Conservation (phyloP, 441 rosid genomes). For the Croton laevigatus region DNA sequence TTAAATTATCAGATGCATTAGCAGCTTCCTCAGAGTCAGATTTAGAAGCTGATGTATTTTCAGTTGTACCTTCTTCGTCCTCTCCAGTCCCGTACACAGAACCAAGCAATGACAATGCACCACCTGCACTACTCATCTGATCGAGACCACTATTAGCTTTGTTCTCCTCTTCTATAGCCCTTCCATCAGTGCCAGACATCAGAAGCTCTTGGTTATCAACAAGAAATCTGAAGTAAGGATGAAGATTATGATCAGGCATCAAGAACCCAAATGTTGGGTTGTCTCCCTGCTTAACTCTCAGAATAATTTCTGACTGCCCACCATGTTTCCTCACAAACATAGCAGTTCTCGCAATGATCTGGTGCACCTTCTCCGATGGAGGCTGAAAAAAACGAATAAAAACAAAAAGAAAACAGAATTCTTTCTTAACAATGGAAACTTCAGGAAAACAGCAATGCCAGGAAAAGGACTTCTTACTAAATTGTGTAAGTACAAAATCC, state of each 20-base stretch:
- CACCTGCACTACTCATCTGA: constrained; percentile 38
- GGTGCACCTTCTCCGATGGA: constrained; percentile 86
- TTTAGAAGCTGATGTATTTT: constrained; percentile 31
- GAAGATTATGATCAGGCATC: constrained; percentile 91
- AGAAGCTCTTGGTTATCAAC: constrained; percentile 84
- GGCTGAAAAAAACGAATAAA: constrained; percentile 55
- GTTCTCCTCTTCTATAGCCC: constrained; percentile 45
- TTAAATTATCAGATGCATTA: constrained; percentile 30
- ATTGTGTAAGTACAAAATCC: constrained; percentile 30
- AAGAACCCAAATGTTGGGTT: constrained; percentile 94
- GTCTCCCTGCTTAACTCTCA: constrained; percentile 98
- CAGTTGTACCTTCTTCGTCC: constrained; percentile 66
- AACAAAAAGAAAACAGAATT: constrained; percentile 19
- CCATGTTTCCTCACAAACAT: constrained; percentile 82
- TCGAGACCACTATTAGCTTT: constrained; percentile 31
- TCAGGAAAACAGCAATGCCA: constrained; percentile 18
- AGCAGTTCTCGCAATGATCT: constrained; percentile 87
- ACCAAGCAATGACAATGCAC: constrained; percentile 91
- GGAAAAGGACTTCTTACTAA: constrained; percentile 26
- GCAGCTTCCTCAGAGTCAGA: constrained; percentile 27
- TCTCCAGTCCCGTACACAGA: constrained; percentile 80
- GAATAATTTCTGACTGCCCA: constrained; percentile 91
- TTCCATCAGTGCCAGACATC: constrained; percentile 32
- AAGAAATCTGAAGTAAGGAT: constrained; percentile 85
- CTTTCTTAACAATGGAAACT: constrained; percentile 35